Conservation (phyloP, 1,139 yeast genomes). For the Candida sp. region DNA sequence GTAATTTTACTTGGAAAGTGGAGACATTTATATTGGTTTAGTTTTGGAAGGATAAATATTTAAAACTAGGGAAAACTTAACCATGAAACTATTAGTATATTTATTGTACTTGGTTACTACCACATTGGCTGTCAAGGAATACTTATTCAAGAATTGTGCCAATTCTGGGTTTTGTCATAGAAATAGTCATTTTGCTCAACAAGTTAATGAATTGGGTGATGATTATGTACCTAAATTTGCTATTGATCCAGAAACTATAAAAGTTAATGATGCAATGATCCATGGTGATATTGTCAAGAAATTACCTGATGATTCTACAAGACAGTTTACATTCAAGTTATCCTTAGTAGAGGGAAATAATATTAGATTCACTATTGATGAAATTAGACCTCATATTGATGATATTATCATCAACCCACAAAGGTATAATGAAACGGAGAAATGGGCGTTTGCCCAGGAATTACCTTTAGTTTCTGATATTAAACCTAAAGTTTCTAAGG, state of each 20-base stretch:
- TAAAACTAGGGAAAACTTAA: too few species aligned
- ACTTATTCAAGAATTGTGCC: slow-evolving; percentile 75
- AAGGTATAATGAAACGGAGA: slow-evolving; percentile 59
- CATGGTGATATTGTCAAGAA: slow-evolving; percentile 47
- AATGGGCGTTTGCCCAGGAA: slow-evolving; percentile 51
- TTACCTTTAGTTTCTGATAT: slow-evolving; percentile 6
- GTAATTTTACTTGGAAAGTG: too few species aligned
- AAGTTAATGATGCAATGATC: slow-evolving; percentile 14
- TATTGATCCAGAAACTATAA: slow-evolving; percentile 42
- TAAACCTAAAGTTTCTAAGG: slow-evolving; percentile 10
- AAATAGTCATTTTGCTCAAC: slow-evolving; percentile 66
- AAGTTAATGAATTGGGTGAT: slow-evolving; percentile 16
- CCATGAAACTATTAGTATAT: slow-evolving; percentile 2
- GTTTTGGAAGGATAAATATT: too few species aligned
- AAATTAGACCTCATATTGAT: slow-evolving; percentile 25
- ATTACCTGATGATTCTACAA: slow-evolving; percentile 16
- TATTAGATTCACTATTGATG: slow-evolving; percentile 64
- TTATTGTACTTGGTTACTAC: slow-evolving; percentile 4
- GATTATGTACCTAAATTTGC: slow-evolving; percentile 48
- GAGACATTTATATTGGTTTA: too few species aligned
- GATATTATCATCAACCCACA: slow-evolving; percentile 23
- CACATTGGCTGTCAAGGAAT: slow-evolving; percentile 55
- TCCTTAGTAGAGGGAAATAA: slow-evolving; percentile 52
- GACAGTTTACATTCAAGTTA: slow-evolving; percentile 14
- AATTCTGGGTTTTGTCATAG: slow-evolving; percentile 86